Percentiles rank a stretch among this genome's conserved stretches.
These are phyloP conservation scores for Heimioporus sp. DNA, from an alignment of 768 basidiomycete species.

Conservation along the genomic window DNA sequence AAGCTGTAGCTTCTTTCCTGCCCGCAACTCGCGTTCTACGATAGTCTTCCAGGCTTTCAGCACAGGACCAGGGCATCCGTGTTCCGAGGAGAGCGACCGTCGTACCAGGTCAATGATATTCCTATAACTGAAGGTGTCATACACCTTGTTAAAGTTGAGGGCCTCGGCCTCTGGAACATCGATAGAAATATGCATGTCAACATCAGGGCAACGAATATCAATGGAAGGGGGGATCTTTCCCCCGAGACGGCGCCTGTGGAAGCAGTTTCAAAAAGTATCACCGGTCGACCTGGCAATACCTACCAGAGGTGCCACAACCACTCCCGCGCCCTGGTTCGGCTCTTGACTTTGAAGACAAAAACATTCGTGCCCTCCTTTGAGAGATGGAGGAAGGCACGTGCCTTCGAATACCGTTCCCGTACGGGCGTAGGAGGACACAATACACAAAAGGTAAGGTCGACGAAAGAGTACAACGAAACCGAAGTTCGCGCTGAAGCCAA, in stretches of 20 bases:
- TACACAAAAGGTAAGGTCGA: constrained; percentile 81
- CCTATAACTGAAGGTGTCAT: constrained; percentile 52
- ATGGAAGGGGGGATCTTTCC: constrained; percentile 67
- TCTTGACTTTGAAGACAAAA: constrained; percentile 82
- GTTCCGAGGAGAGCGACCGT: constrained; percentile 48
- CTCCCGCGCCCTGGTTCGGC: constrained; percentile 74
- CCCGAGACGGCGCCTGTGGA: constrained; percentile 64
- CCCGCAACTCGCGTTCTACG: constrained; percentile 48
- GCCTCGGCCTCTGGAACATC: constrained; percentile 53
- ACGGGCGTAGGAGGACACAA: constrained; percentile 58
- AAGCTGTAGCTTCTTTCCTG: constrained; percentile 63
- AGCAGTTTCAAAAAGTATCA: neutral
- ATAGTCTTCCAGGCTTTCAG: constrained; percentile 58
- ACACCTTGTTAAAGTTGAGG: constrained; percentile 37
- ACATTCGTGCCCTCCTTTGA: constrained; percentile 72
- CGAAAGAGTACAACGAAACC: constrained; percentile 84
- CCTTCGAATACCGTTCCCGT: constrained; percentile 35
- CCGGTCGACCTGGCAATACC: constrained; percentile 3
- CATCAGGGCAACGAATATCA: constrained; percentile 66
- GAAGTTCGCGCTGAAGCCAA: constrained; percentile 58
- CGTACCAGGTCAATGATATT: constrained; percentile 65
- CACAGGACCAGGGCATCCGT: constrained; percentile 6
- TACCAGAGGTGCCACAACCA: constrained; percentile 92
- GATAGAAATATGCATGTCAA: constrained; percentile 68
- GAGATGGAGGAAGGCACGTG: constrained; percentile 48